Evolutionary conservation across 176 grass and related monocot species (phyloP).

Genomic region (Melocanna baccifera): DNA sequence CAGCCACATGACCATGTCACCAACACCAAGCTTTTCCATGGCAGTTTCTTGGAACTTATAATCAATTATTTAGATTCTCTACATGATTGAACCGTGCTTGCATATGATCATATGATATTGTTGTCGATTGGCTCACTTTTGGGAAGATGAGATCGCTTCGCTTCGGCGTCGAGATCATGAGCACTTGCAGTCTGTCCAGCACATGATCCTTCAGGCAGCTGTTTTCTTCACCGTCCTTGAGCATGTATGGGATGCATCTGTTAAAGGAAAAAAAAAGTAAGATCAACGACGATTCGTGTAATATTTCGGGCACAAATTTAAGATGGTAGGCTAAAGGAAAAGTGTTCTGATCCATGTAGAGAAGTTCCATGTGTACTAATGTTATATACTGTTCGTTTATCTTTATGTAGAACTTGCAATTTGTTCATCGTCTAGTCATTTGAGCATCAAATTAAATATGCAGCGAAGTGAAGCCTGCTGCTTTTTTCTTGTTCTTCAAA

Average conservation of each 20-base stretch:
- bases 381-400: not conserved
- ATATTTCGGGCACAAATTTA: not conserved
- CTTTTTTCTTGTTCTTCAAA: not conserved
- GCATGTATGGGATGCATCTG: conserved; percentile 60
- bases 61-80: conserved; percentile 12
- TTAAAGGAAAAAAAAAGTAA: not conserved
- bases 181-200: conserved; percentile 56
- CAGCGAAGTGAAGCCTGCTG: not conserved
- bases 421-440: not conserved
- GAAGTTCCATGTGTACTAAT: not conserved
- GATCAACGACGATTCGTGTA: not conserved
- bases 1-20: conserved; percentile 9
- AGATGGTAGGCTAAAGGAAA: not conserved
- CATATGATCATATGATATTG: not conserved
- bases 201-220: conserved; percentile 25
- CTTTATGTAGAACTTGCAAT: not conserved
- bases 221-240: conserved; percentile 14
- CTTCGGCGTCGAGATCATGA: conserved; percentile 72
- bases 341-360: not conserved
- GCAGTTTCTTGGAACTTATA: conserved; percentile 2
- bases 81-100: not conserved
- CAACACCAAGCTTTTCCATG: conserved; percentile 13
- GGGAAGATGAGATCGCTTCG: conserved; percentile 75
- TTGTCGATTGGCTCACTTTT: conserved; percentile 44
- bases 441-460: not conserved